Evolutionary conservation across 2,329 filamentous ascomycete genomes (phyloP), one percentile per base, ranked within the genome.

Genomic region (Sporothrix luriei): DNA sequence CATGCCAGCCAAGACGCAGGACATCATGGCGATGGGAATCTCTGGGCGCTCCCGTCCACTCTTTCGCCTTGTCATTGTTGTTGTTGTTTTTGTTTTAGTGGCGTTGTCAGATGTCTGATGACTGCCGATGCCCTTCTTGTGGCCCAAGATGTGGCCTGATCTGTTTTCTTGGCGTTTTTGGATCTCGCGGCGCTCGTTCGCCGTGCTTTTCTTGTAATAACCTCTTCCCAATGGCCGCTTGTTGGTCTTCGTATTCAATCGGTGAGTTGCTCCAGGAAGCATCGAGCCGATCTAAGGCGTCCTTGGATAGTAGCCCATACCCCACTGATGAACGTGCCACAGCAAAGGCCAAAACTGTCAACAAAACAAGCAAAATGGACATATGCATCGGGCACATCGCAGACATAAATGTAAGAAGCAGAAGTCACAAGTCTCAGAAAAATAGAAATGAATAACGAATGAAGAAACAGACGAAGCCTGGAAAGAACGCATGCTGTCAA

Each of bases 1-100:
- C 38, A 26, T 61, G 11, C 6, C 38, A 61, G 38, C 57, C 57
- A 9, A 61, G n/a, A 33, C n/a, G 55, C 38, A 38, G 57, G 57
- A n/a, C n/a, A 46, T 61, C 4, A 2, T 33, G 29, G 29, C 29
- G 29, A 33, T 33, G 29, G 6, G 2, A 33, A 33, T 33, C 29
- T n/a, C n/a, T n/a, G n/a, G n/a, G n/a, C n/a, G n/a, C n/a, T n/a
- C n/a, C n/a, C n/a, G n/a, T n/a, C n/a, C n/a, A n/a, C n/a, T n/a
- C n/a, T n/a, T n/a, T n/a, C n/a, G n/a, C n/a, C n/a, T n/a, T n/a
- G n/a, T n/a, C n/a, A n/a, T n/a, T n/a, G n/a, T n/a, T 43, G 10
- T 5, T 40, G 5, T 40, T 40, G 38, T 40, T 5, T 61, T 40
- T 38, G 6, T 21, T 16, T 38, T 13, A 24, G 11, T 19, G 14